Base-by-base conservation (phyloP, 2,329 filamentous ascomycete species). In the Xylaria sp. region DNA sequence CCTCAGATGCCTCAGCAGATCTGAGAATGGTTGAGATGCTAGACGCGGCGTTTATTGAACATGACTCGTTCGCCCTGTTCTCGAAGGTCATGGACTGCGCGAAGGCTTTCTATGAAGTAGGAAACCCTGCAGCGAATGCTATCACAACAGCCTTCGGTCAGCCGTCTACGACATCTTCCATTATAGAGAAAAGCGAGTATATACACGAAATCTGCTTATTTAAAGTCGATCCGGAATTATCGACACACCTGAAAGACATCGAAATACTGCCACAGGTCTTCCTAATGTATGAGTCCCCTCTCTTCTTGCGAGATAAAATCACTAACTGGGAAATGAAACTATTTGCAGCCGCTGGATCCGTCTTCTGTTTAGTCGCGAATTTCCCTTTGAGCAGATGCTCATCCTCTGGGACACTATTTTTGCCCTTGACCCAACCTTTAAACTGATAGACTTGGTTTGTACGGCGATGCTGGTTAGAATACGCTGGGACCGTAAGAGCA, bases 211-310 rank as follows among this genome's bases (percentile, higher is more conserved):
- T 89, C 22, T 86, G 90, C 47, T 76, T 99, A 41, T 84, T 85
- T 53, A 87, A 86, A 60, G 80, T 91, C 24, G 94, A 97, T 68
- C 87, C 90, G n/a, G 88, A 92, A 66, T 80, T 97, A 22, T 88
- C 91, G 13, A 78, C 80, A 20, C 92, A 97, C 70, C 80, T 99
- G 17, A 87, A 86, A 54, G 83, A 85, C 55, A 87, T 97, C 43
- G 93, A 97, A 56, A 87, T 99, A 57, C 76, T 97, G n/a, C 94
- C 94, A 1, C 94, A 99, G 66, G 93, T 99, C 46, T 99, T 97
- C 68, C 76, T 97, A 20, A 95, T 97, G 90, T 94, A 74, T 71
- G 80, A 70, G 3, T 2, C 2, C 21, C 13, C 17, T 37, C 18
- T 17, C 8, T 19, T 38, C 4, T 13, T 11, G 7, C 21, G 20